Conservation (phyloP, 345 rosid genomes). For the Lepidium didymum region DNA sequence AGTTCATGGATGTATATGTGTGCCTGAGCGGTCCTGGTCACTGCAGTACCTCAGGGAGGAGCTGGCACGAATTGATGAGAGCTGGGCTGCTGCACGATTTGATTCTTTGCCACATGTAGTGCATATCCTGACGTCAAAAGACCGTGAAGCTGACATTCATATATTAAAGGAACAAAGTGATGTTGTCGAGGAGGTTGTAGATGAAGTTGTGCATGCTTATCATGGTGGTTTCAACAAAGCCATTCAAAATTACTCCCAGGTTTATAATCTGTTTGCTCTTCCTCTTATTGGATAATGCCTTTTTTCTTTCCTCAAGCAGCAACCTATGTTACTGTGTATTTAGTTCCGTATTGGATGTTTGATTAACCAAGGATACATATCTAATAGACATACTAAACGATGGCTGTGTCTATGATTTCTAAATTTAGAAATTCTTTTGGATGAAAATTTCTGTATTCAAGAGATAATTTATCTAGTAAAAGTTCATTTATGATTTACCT, state of each 20-base stretch:
- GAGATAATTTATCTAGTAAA: neutral
- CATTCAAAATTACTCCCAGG: slow-evolving; percentile 99
- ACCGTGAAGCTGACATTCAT: slow-evolving; percentile 78
- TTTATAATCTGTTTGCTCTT: slow-evolving; percentile 22
- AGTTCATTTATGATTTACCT: slow-evolving; percentile 2
- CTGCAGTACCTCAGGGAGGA: slow-evolving; percentile 83
- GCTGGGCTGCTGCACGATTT: slow-evolving; percentile 92
- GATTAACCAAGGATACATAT: neutral
- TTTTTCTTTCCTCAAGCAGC: neutral
- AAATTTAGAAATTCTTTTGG: neutral
- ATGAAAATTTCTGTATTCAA: neutral
- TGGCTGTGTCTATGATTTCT: slow-evolving; percentile 1
- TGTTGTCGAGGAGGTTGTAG: slow-evolving; percentile 97
- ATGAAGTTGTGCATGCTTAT: slow-evolving; percentile 97
- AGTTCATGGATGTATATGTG: neutral
- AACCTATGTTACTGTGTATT: neutral
- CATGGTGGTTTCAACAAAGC: slow-evolving; percentile 98
- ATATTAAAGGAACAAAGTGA: slow-evolving; percentile 83
- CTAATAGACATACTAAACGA: neutral
- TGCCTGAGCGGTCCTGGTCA: slow-evolving; percentile 24
- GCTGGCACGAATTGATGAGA: slow-evolving; percentile 70
- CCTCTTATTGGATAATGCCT: neutral
- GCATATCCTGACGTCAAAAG: slow-evolving; percentile 87
- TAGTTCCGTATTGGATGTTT: neutral
- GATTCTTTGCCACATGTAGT: slow-evolving; percentile 98